Percentiles rank a stretch among this genome's conserved stretches.
phyloP scores from a whole-genome alignment of 106 monocot species.

The Narthecium ossifragum region DNA sequence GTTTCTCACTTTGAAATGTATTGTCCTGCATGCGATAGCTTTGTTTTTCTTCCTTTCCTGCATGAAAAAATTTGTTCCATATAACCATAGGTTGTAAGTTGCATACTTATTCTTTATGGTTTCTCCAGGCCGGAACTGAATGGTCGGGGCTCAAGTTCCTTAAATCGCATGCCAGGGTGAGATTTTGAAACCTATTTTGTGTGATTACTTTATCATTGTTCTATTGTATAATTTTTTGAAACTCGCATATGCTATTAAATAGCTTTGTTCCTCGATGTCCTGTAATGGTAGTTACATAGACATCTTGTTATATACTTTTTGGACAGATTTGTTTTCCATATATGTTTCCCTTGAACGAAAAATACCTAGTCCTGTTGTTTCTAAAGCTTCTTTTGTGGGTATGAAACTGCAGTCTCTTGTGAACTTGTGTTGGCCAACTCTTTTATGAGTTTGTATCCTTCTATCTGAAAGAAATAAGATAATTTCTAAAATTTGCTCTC shows the following conservation, averaged over 20 bases:
- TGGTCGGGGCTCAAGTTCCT: conserved; percentile 16
- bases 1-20: neutral
- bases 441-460: neutral
- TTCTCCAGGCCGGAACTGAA: neutral
- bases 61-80: neutral
- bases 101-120: neutral
- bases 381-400: neutral
- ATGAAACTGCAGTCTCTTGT: neutral
- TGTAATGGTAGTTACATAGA: neutral
- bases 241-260: neutral
- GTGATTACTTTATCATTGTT: neutral
- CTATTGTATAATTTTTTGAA: neutral
- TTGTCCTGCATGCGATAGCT: neutral
- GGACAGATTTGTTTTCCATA: neutral
- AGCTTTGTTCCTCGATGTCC: neutral
- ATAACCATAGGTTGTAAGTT: neutral
- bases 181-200: neutral
- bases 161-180: conserved; percentile 26
- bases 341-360: too few relatives aligned
- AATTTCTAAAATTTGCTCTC: too few relatives aligned
- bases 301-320: neutral
- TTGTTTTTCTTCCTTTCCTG: neutral
- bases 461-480: too few relatives aligned
- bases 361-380: neutral
- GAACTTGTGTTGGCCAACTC: neutral